A percentile compares a stretch with the other conserved stretches of the same genome.
These are phyloP conservation scores for Calonectria ilicicola DNA, from an alignment of 2,329 filamentous ascomycete genomes.

Conservation along the genomic window DNA sequence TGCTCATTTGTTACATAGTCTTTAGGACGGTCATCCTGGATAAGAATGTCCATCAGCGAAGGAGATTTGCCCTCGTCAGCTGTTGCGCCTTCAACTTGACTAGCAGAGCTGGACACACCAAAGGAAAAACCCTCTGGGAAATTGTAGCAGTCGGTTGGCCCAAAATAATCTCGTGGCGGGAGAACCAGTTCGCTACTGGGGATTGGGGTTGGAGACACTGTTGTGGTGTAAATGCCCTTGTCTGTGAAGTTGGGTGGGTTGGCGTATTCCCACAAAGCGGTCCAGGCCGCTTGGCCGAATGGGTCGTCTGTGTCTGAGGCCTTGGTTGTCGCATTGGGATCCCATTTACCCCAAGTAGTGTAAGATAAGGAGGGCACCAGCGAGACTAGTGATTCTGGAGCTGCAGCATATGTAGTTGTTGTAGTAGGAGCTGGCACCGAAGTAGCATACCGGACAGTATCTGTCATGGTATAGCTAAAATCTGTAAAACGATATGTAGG, in stretches of 20 bases:
- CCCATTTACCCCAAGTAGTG: conserved; percentile 51
- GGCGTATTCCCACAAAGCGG: conserved; percentile 47
- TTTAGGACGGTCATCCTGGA: conserved; percentile 40
- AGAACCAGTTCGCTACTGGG: conserved; percentile 66
- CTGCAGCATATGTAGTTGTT: conserved; percentile 45
- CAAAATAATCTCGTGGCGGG: conserved; percentile 64
- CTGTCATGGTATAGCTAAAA: conserved; percentile 47
- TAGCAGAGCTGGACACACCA: conserved; percentile 61
- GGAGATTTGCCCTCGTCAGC: conserved; percentile 57
- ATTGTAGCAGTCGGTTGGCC: conserved; percentile 59
- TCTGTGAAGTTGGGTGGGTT: conserved; percentile 51
- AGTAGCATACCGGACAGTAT: conserved; percentile 48
- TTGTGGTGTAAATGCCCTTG: conserved; percentile 53
- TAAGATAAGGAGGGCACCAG: conserved; percentile 44
- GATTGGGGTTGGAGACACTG: conserved; percentile 66
- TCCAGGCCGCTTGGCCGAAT: conserved; percentile 48
- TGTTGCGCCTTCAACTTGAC: conserved; percentile 59
- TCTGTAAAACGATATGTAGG: conserved; percentile 44
- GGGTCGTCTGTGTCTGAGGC: conserved; percentile 45
- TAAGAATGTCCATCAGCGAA: conserved; percentile 56
- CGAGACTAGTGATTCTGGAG: conserved; percentile 41
- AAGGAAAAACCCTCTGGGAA: conserved; percentile 62
- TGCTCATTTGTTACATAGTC: conserved; percentile 59
- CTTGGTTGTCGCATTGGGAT: conserved; percentile 43
- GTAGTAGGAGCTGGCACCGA: conserved; percentile 45